A percentile compares a stretch with the other conserved stretches of the same genome.
phyloP scores from a whole-genome alignment of 2,329 filamentous ascomycete genomes.

The Cladophialophora yegresii region DNA sequence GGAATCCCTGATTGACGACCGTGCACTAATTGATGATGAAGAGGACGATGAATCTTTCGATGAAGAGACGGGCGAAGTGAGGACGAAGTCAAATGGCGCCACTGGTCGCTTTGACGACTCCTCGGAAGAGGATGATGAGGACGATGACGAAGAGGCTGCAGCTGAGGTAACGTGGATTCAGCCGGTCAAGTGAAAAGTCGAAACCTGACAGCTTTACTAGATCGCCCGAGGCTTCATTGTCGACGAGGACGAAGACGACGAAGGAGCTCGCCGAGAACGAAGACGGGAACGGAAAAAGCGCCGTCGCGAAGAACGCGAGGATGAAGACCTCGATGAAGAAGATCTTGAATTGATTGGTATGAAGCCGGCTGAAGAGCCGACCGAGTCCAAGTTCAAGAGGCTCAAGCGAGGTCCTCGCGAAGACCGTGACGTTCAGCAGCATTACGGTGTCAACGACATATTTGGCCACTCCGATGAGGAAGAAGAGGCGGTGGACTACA shows the following conservation, averaged over 20 bases:
- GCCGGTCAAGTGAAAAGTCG: neutral
- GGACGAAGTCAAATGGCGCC: constrained; percentile 44
- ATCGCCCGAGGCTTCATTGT: constrained; percentile 94
- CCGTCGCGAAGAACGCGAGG: constrained; percentile 74
- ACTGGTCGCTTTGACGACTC: constrained; percentile 70
- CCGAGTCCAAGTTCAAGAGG: constrained; percentile 87
- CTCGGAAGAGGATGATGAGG: constrained; percentile 88
- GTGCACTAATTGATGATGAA: constrained; percentile 81
- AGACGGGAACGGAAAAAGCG: constrained; percentile 73
- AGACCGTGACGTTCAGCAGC: constrained; percentile 64
- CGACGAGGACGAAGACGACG: constrained; percentile 83
- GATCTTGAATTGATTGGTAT: constrained; percentile 87
- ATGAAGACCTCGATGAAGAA: constrained; percentile 85
- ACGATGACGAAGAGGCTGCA: constrained; percentile 86
- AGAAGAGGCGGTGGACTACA: constrained; percentile 55
- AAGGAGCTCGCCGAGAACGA: constrained; percentile 67
- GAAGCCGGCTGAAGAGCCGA: constrained; percentile 61
- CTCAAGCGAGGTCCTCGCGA: constrained; percentile 87
- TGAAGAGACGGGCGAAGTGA: constrained; percentile 68
- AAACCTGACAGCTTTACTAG: constrained; percentile 50
- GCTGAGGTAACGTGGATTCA: constrained; percentile 61
- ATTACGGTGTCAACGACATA: constrained; percentile 82
- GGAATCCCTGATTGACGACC: constrained; percentile 71
- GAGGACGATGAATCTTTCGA: constrained; percentile 80
- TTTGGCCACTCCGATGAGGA: constrained; percentile 94